Percentiles rank a stretch among this genome's conserved stretches.
Evolutionary conservation across 768 basidiomycete genomes (phyloP).

Genomic region (Termitomyces sp.): DNA sequence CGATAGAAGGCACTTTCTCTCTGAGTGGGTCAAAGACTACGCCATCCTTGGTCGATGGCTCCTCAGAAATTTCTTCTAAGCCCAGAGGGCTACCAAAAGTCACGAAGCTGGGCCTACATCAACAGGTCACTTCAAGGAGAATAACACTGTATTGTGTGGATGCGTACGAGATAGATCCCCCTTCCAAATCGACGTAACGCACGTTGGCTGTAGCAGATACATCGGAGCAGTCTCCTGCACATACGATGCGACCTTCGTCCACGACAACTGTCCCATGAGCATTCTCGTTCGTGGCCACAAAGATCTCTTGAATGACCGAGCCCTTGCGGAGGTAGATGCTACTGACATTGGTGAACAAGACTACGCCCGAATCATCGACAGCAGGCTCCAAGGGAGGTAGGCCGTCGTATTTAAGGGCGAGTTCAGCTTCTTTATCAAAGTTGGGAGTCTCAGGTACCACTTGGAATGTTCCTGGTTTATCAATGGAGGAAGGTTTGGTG

Average conservation of each 20-base stretch:
- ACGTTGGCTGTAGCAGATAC: conserved; percentile 11
- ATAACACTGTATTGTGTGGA: not conserved
- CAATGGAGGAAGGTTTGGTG: conserved; percentile 35
- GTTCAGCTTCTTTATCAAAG: conserved; percentile 63
- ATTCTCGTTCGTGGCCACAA: conserved; percentile 14
- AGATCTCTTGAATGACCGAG: conserved; percentile 25
- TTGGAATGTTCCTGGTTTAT: conserved; percentile 49
- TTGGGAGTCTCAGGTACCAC: conserved; percentile 54
- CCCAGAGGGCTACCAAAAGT: conserved; percentile 73
- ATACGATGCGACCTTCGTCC: conserved; percentile 46
- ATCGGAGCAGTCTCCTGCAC: conserved; percentile 31
- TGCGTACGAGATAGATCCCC: conserved; percentile 50
- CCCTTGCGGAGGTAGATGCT: conserved; percentile 35
- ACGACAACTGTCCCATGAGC: conserved; percentile 32
- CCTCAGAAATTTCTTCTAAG: conserved; percentile 60
- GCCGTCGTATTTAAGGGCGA: conserved; percentile 63
- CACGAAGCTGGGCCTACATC: conserved; percentile 48
- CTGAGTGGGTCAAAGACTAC: conserved; percentile 48
- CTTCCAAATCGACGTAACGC: conserved; percentile 56
- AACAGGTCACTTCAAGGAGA: not conserved
- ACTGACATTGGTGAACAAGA: conserved; percentile 64
- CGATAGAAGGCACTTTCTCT: conserved; percentile 39
- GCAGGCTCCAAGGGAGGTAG: conserved; percentile 64
- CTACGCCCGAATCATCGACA: conserved; percentile 16
- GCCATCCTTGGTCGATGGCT: conserved; percentile 72